Percentiles rank a stretch among this genome's conserved stretches.
Conservation (phyloP, 805 yeast genomes). For the Brettanomyces anomalus region DNA sequence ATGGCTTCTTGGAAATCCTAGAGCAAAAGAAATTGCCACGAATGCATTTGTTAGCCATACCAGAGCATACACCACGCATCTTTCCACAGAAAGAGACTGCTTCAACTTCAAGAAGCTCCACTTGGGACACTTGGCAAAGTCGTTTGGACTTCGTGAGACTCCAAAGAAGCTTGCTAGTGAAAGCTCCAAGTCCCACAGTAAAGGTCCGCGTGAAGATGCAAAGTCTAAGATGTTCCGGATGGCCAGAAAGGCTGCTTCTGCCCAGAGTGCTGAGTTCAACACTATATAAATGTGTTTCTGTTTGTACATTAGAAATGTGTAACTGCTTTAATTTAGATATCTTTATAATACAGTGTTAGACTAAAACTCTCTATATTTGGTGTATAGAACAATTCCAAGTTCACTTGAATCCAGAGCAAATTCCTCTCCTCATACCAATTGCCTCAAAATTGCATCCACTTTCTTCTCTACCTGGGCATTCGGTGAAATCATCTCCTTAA, state of each 20-base stretch:
- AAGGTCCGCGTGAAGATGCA: slow-evolving; percentile 53
- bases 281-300: slow-evolving; percentile 18
- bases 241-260: slow-evolving; percentile 61
- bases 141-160: slow-evolving; percentile 90
- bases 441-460: too few species aligned
- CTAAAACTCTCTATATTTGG: too few species aligned
- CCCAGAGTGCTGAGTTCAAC: slow-evolving; percentile 69
- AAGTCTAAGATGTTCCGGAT: slow-evolving; percentile 64
- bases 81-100: slow-evolving; percentile 64
- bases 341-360: too few species aligned
- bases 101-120: slow-evolving; percentile 81
- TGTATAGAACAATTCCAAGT: too few species aligned
- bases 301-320: slow-evolving; percentile 7
- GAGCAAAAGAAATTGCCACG: slow-evolving; percentile 56
- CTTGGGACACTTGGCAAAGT: slow-evolving; percentile 91
- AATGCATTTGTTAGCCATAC: slow-evolving; percentile 83
- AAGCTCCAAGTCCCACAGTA: slow-evolving; percentile 27
- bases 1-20: slow-evolving; percentile 65
- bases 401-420: too few species aligned
- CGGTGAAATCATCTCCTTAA: too few species aligned
- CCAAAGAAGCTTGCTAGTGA: slow-evolving; percentile 62
- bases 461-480: too few species aligned
- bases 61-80: slow-evolving; percentile 94
- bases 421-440: too few species aligned
- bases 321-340: too few species aligned